Base-by-base conservation (phyloP, 345 rosid genomes). In the Lumnitzera littorea region DNA sequence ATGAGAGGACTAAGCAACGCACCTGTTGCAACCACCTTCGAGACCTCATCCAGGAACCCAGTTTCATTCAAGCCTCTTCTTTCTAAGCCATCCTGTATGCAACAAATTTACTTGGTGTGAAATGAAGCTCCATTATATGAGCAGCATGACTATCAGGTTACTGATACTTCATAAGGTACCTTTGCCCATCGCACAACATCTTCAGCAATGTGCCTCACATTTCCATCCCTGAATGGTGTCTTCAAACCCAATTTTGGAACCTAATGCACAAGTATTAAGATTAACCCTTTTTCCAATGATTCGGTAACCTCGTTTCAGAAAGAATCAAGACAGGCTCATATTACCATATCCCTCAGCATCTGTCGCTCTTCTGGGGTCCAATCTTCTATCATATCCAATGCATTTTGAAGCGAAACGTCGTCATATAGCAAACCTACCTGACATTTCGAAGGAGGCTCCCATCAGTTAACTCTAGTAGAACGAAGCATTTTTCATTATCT, bases 371-470 rank as follows among this genome's bases (percentile, higher is more conserved):
- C 90, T 29, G 77, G 47, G 36, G 88, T 87, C 95, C 97, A 90
- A 75, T 90, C 97, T 59, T 90, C 85, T 59, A 77, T 72, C 83
- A 87, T 67, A 65, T 87, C 97, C 24, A 87, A 67, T 49, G 81
- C 64, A 72, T 57, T 74, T 73, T 85, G 97, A 60, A 87, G 95
- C 5, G 87, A 78, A 29, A 72, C 80, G 50, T 90, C 95, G 48
- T 90, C 97, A 57, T 90, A 87, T 56, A 90, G 68, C 52, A 90
- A 62, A 49, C 97, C 97, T 52, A 90, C 97, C 97, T 90, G 80
- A 58, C 23, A 65, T 68, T 68, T 46, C 10, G 52, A 55, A 56
- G 62, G 24, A 74, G 43, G 9, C 7, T 36, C 43, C 43, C 43
- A 7, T 36, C 11, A 36, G 43, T 1, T 5, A 36, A 36, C 10